phyloP scores from a whole-genome alignment of 2,329 filamentous ascomycete genomes.

The Ceratocystis papillata region DNA sequence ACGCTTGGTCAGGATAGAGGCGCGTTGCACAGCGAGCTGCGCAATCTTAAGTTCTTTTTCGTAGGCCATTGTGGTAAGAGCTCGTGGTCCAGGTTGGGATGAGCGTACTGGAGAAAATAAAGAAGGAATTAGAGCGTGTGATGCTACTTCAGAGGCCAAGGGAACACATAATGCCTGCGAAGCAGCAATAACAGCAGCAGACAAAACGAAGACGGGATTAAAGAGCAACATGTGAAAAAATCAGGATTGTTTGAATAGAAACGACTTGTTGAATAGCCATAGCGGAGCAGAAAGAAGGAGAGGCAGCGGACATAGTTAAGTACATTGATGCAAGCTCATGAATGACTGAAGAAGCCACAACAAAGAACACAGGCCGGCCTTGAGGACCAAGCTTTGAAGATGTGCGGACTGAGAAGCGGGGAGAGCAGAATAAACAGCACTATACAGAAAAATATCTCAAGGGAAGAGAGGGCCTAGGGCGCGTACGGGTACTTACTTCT shows the following conservation, averaged over 20 bases:
- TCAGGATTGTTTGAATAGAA: background rate
- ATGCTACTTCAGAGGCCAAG: background rate
- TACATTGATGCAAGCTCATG: background rate
- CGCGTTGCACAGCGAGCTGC: conserved; percentile 79
- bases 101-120: conserved; percentile 6
- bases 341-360: background rate
- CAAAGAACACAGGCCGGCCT: background rate
- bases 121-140: conserved; percentile 17
- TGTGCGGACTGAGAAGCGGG: background rate
- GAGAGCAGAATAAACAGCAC: background rate
- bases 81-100: conserved; percentile 13
- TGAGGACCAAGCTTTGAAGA: conserved; percentile 6
- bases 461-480: background rate
- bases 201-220: background rate
- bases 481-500: background rate
- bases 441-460: background rate
- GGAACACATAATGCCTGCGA: background rate
- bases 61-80: conserved; percentile 31
- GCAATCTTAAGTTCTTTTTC: conserved; percentile 70
- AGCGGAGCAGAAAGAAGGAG: background rate
- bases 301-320: conserved; percentile 2
- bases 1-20: conserved; percentile 42
- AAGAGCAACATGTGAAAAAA: background rate
- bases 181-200: conserved; percentile 12
- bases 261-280: background rate